Percentiles rank a stretch among this genome's conserved stretches.
phyloP scores from a whole-genome alignment of 805 yeast genomes.

The Metschnikowia santaceciliae region DNA sequence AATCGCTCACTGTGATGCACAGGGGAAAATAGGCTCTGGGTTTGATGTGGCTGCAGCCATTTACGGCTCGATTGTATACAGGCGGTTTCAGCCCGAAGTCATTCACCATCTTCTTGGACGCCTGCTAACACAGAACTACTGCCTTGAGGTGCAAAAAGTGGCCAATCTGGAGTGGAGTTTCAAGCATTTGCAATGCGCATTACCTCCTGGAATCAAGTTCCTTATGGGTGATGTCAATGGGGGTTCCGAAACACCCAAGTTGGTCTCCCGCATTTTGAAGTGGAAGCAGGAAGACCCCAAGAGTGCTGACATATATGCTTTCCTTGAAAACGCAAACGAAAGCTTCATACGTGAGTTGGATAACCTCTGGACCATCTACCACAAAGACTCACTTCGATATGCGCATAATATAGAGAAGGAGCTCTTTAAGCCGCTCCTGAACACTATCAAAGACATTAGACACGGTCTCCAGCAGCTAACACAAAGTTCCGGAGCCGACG shows the following conservation, averaged over 20 bases:
- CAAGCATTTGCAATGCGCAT: slow-evolving; percentile 46
- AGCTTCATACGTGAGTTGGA: slow-evolving; percentile 48
- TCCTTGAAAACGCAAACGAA: slow-evolving; percentile 57
- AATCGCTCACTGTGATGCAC: slow-evolving; percentile 88
- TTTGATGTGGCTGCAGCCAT: slow-evolving; percentile 96
- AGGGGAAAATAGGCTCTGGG: slow-evolving; percentile 93
- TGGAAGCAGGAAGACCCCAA: slow-evolving; percentile 62
- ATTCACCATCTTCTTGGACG: slow-evolving; percentile 38
- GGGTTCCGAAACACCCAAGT: slow-evolving; percentile 91
- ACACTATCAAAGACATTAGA: slow-evolving; percentile 51
- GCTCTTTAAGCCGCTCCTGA: slow-evolving; percentile 29
- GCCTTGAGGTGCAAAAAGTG: slow-evolving; percentile 25
- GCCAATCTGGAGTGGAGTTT: slow-evolving; percentile 61
- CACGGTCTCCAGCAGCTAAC: slow-evolving; percentile 58
- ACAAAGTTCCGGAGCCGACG: slow-evolving; percentile 66
- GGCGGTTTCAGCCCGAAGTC: slow-evolving; percentile 62
- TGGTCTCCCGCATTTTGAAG: slow-evolving; percentile 67
- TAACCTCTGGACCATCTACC: slow-evolving; percentile 32
- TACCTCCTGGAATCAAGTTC: slow-evolving; percentile 67
- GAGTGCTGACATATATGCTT: slow-evolving; percentile 49
- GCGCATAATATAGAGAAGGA: slow-evolving; percentile 2
- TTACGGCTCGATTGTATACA: slow-evolving; percentile 81
- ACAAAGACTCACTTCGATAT: slow-evolving; percentile 34
- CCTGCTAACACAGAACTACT: slow-evolving; percentile 9
- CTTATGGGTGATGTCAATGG: slow-evolving; percentile 92